Percentiles rank a stretch among this genome's conserved stretches.
Conservation (phyloP, 176 grass and related monocot genomes). For the Phyllostachys edulis region DNA sequence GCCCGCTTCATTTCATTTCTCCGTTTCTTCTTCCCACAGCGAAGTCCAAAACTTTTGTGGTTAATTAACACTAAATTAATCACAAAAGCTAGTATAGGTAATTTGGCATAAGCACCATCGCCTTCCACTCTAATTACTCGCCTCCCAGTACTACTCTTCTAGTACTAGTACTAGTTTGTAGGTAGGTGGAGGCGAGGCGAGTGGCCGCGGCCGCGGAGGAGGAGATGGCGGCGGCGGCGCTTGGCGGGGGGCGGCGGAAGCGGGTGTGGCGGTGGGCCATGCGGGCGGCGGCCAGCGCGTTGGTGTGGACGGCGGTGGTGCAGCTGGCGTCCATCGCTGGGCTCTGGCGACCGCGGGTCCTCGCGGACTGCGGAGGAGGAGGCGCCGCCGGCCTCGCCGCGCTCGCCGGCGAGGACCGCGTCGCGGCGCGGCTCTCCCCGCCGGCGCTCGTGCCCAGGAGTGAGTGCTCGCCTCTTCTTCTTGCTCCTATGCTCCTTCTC, state of each 20-base stretch:
- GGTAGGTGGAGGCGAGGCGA: slow-evolving; percentile 12
- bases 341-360: slow-evolving; percentile 60
- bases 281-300: slow-evolving; percentile 74
- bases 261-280: slow-evolving; percentile 71
- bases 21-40: neutral
- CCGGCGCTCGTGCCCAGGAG: slow-evolving; percentile 67
- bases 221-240: neutral
- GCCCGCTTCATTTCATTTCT: slow-evolving; percentile 1
- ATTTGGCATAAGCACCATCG: neutral
- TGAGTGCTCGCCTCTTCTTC: slow-evolving; percentile 37
- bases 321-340: slow-evolving; percentile 73
- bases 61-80: neutral
- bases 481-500: neutral
- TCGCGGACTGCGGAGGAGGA: slow-evolving; percentile 39
- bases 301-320: slow-evolving; percentile 80
- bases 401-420: slow-evolving; percentile 56
- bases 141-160: neutral
- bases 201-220: neutral
- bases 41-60: neutral
- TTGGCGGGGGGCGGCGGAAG: slow-evolving; percentile 27
- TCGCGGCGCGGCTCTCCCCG: slow-evolving; percentile 45
- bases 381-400: slow-evolving; percentile 33
- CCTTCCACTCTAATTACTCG: slow-evolving; percentile 4
- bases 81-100: neutral
- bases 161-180: slow-evolving; percentile 2